A percentile compares a stretch with the other conserved stretches of the same genome.
Evolutionary conservation across 768 basidiomycete species (phyloP).

Genomic region (Naganishia vaughanmartiniae): DNA sequence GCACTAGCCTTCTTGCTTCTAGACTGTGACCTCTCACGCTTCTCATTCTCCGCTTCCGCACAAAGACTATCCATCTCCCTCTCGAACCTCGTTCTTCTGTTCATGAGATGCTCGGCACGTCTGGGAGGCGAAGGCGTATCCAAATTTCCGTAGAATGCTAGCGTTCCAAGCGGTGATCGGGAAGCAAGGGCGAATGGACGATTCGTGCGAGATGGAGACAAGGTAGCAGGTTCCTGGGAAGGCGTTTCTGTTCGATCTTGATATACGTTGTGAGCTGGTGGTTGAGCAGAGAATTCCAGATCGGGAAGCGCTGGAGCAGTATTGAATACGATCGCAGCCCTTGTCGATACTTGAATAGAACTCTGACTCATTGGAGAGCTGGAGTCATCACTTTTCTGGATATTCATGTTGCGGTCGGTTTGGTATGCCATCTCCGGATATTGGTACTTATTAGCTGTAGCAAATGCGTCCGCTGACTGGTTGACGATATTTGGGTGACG

Average conservation of each 20-base stretch:
- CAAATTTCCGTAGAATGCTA: constrained; percentile 4
- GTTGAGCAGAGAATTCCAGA: not conserved
- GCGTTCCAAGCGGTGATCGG: constrained; percentile 4
- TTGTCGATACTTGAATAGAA: not conserved
- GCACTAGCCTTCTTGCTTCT: constrained; percentile 8
- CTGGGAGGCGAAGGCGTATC: constrained; percentile 14
- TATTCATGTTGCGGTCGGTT: not conserved
- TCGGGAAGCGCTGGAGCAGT: not conserved
- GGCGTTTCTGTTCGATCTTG: not conserved
- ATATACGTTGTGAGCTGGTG: not conserved
- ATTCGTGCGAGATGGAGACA: not conserved
- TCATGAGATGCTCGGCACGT: constrained; percentile 1
- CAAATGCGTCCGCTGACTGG: not conserved
- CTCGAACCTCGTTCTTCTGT: constrained; percentile 22
- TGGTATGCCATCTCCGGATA: not conserved
- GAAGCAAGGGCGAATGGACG: not conserved
- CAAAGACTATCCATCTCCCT: constrained; percentile 16
- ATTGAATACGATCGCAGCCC: not conserved
- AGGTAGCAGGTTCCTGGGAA: not conserved
- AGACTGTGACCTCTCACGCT: not conserved
- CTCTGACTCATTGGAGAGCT: not conserved
- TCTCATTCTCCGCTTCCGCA: not conserved
- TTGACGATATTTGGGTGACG: not conserved
- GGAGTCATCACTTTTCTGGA: not conserved
- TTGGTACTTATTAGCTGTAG: not conserved